Evolutionary conservation across 2,329 filamentous ascomycete species (phyloP).

Genomic region (Didymella segeticola): DNA sequence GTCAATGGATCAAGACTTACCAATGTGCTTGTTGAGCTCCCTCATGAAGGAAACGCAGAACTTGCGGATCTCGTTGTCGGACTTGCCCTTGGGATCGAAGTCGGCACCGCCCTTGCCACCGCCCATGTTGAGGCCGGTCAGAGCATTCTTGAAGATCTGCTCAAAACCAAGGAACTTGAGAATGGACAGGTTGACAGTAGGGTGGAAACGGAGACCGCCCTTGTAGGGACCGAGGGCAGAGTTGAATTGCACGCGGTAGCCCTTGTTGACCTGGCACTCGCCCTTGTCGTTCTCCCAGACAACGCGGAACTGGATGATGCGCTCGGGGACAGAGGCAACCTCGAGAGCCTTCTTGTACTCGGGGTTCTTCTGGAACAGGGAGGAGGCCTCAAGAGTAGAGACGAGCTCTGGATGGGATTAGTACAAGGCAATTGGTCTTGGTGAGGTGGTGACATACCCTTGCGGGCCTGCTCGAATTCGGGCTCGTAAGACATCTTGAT

Average conservation of each 20-base stretch:
- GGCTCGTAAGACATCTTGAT: constrained; percentile 79
- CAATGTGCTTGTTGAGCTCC: constrained; percentile 91
- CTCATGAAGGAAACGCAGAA: constrained; percentile 98
- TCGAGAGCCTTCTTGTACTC: constrained; percentile 92
- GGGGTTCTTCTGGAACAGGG: constrained; percentile 90
- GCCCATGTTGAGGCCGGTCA: constrained; percentile 94
- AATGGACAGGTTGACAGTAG: constrained; percentile 76
- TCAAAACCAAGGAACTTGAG: constrained; percentile 99
- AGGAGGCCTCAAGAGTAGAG: constrained; percentile 91
- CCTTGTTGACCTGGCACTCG: constrained; percentile 88
- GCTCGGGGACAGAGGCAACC: constrained; percentile 90
- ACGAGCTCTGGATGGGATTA: constrained; percentile 72
- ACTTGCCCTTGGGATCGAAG: constrained; percentile 99
- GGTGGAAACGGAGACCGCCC: constrained; percentile 94
- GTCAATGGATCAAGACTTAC: constrained; percentile 24
- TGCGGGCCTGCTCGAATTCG: constrained; percentile 98
- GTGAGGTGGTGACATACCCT: constrained; percentile 66
- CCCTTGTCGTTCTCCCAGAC: constrained; percentile 96
- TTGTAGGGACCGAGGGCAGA: constrained; percentile 97
- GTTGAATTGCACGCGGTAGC: constrained; percentile 98
- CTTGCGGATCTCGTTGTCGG: constrained; percentile 93
- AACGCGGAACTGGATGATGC: constrained; percentile 95
- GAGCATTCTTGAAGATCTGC: constrained; percentile 99
- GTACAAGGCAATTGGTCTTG: background rate
- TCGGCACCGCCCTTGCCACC: constrained; percentile 97